Base-by-base conservation (phyloP, 345 rosid species). In the Lepidium didymum region DNA sequence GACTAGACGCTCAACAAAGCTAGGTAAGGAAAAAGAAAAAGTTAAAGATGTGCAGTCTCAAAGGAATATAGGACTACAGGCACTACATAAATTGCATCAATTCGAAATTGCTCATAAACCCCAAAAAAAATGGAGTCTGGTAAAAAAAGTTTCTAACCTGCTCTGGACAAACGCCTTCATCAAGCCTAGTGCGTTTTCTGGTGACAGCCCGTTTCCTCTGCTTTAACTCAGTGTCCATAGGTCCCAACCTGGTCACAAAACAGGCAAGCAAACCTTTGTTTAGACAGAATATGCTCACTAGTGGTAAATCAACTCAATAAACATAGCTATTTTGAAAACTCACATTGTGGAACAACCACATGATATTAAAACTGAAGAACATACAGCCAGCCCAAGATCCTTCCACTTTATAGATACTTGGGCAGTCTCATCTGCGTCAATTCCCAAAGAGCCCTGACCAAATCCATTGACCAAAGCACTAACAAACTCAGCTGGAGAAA, bases 311-410 rank as follows among this genome's bases (percentile, higher is more conserved):
- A 57, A 67, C 50, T 14, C 44, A 51, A 37, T 33, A 5, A 3
- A 10, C 42, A 15, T 2, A 35, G 29, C 3, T 18, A 21, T 35
- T 8, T 6, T 9, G 38, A 73, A 13, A 63, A 77, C 96, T 89
- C 80, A 94, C 99, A 94, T 89, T 1, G 96, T 94, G 40, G 78
- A 81, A 55, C 86, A 82, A 10, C 97, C 97, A 23, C 47, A 62
- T 69, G 81, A 84, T 8, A 57, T 83, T 18, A 60, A 70, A 19
- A 81, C 76, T 33, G 84, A 77, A 2, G 91, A 84, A 1, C 85
- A 87, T 59, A 88, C 87, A 40, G 68, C 67, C 50, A 76, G 52
- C 12, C 99, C 99, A 51, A 89, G 75, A 62, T 86, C 85, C 29
- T 79, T 85, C 99, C 99, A 94, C 57, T 77, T 78, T n/a, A 87